Percentiles rank a stretch among this genome's conserved stretches.
These are phyloP conservation scores for Colletotrichum australisinense DNA, from an alignment of 2,329 filamentous ascomycete genomes.

Conservation along the genomic window DNA sequence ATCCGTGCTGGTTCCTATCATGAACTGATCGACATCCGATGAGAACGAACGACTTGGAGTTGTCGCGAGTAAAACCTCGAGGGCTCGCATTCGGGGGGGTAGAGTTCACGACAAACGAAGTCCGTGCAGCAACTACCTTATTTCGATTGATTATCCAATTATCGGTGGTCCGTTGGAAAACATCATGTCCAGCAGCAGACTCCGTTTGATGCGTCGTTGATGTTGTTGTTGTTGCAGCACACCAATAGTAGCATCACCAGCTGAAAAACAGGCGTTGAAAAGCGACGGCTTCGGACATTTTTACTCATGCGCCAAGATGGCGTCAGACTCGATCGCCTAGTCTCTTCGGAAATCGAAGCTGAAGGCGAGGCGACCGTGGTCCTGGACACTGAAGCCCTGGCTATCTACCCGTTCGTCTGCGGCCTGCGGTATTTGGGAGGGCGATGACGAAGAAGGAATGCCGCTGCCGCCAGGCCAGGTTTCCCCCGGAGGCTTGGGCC, in stretches of 20 bases:
- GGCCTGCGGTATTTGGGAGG: not conserved
- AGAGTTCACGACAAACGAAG: not conserved
- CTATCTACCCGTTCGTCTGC: not conserved
- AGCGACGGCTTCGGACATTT: not conserved
- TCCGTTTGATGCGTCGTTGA: not conserved
- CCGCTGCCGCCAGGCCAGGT: conserved; percentile 15
- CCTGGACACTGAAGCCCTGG: conserved; percentile 14
- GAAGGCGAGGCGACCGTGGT: conserved; percentile 22
- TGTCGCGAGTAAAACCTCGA: not conserved
- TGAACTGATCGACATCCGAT: conserved; percentile 22
- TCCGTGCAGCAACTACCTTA: not conserved
- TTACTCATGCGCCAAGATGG: not conserved
- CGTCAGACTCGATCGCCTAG: not conserved
- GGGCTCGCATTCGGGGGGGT: not conserved
- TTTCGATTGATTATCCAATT: not conserved
- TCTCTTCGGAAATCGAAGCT: not conserved
- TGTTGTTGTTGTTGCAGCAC: not conserved
- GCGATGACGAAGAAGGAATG: conserved; percentile 5
- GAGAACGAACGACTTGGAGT: not conserved
- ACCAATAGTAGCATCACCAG: not conserved
- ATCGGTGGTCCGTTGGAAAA: not conserved
- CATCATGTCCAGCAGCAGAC: not conserved
- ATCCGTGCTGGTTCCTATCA: conserved; percentile 14
- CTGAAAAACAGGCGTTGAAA: not conserved
- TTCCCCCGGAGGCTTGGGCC: conserved; percentile 3